Conservation (phyloP, 352 stramenopile genomes). For the Phytopythium kandeliae region DNA sequence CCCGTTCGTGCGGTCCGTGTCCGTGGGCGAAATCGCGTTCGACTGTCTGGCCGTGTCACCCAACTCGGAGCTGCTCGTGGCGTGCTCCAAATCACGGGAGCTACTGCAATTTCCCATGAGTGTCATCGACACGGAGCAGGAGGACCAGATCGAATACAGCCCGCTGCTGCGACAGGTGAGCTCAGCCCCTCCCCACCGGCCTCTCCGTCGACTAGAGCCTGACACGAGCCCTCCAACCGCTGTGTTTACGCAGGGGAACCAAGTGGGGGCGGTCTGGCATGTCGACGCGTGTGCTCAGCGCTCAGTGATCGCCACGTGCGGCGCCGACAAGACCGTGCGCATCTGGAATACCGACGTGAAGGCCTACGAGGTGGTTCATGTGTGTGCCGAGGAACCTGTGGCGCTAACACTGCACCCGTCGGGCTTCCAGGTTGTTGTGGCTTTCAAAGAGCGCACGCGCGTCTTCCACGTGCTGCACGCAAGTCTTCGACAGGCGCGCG, state of each 20-base stretch:
- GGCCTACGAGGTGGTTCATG: constrained; percentile 57
- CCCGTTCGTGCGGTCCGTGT: constrained; percentile 61
- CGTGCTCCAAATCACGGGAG: constrained; percentile 62
- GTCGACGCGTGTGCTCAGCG: constrained; percentile 81
- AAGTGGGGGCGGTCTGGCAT: constrained; percentile 60
- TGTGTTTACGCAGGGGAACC: constrained; percentile 30
- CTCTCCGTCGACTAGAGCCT: background rate
- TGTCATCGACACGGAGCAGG: constrained; percentile 69
- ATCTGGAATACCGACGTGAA: constrained; percentile 85
- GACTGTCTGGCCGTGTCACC: constrained; percentile 68
- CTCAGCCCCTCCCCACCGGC: no score
- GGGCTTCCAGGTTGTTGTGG: constrained; percentile 64
- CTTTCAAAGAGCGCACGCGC: constrained; percentile 75
- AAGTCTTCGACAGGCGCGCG: constrained; percentile 50
- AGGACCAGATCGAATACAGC: constrained; percentile 58
- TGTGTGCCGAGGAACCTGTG: constrained; percentile 56
- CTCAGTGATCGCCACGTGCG: constrained; percentile 75
- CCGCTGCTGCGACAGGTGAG: constrained; percentile 21
- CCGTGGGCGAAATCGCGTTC: constrained; percentile 67
- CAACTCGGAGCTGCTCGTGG: constrained; percentile 52
- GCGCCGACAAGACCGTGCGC: constrained; percentile 77
- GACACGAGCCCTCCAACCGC: no score
- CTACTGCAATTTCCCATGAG: constrained; percentile 65
- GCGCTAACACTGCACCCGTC: constrained; percentile 60
- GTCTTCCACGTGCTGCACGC: constrained; percentile 73